Conservation (phyloP, 768 basidiomycete species). For the Antrodiella citrinella region DNA sequence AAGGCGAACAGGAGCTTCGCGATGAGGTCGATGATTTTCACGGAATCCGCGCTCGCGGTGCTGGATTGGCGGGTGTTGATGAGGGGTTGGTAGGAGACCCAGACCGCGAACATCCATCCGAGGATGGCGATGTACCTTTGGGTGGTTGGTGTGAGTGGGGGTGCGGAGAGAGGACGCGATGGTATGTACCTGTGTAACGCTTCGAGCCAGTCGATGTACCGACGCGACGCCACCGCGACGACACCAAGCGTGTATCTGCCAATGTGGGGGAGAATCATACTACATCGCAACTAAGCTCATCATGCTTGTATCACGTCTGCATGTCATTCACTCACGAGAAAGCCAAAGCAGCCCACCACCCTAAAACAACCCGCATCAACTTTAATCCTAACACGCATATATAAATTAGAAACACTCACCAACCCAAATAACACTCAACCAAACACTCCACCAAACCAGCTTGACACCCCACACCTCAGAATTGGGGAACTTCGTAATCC, state of each 20-base stretch:
- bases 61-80: slow-evolving; percentile 36
- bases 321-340: slow-evolving; percentile 36
- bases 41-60: slow-evolving; percentile 19
- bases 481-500: slow-evolving; percentile 41
- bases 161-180: too few relatives aligned
- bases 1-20: slow-evolving; percentile 67
- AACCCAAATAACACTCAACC: slow-evolving; percentile 74
- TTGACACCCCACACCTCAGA: slow-evolving; percentile 53
- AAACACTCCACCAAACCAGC: slow-evolving; percentile 77
- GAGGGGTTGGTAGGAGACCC: slow-evolving; percentile 69
- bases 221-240: slow-evolving; percentile 60
- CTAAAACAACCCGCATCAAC: slow-evolving; percentile 22
- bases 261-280: slow-evolving; percentile 38
- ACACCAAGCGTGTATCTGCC: slow-evolving; percentile 61
- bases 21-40: slow-evolving; percentile 44
- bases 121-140: slow-evolving; percentile 63
- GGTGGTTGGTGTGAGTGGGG: too few relatives aligned
- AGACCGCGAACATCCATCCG: slow-evolving; percentile 55
- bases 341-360: slow-evolving; percentile 77
- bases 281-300: too few relatives aligned
- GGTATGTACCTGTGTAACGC: slow-evolving; percentile 51
- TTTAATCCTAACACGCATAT: slow-evolving; percentile 1
- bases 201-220: slow-evolving; percentile 74
- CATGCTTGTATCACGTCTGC: too few relatives aligned
- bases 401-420: slow-evolving; percentile 30